Evolutionary conservation across 345 rosid genomes (phyloP), one percentile per base, ranked within the genome.

Genomic region (Bruguiera parviflora): DNA sequence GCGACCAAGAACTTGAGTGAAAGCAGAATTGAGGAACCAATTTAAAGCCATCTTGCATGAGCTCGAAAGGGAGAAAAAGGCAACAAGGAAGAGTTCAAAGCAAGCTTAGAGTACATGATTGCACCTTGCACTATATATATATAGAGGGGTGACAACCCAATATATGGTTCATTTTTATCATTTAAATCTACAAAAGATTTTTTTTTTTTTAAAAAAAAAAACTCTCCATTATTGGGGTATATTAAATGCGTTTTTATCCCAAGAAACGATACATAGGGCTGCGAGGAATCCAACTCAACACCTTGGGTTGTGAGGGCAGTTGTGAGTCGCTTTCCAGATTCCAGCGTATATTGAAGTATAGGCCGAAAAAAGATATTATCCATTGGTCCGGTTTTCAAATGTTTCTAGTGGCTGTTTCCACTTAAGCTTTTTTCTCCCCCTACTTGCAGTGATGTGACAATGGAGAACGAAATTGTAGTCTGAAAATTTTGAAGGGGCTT

Each of bases 1-100:
- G 71, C 59, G 75, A 29, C 86, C 83, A 33, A 78, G 68, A 32
- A 80, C 71, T 68, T 72, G 80, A 58, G 73, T 65, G 7, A 83
- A 64, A 59, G 78, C 76, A 59, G 71, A 71, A 24, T 67, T 68
- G 10, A 79, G 61, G 35, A 82, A 32, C 73, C 71, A 72, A 69
- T 78, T 72, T 64, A 79, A 64, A 32, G 77, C 83, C 86, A 84
- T 81, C 7, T 69, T 58, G 10, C 2, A 11, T 43, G 28, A 19
- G 51, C 63, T 63, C 19, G 0, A 57, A 46, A 46, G 20, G 56
- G 21, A 16, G 3, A 18, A 20, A 24, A 25, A 0, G 27, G 32
- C 11, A 47, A n/a, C 2, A 27, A 21, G n/a, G 28, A 47, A 24
- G 20, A 58, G 43, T 27, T 31, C n/a, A 22, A 37, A 60, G 59